phyloP scores from a whole-genome alignment of 1,284 basidiomycete species.

The Apiotrichum sp. region DNA sequence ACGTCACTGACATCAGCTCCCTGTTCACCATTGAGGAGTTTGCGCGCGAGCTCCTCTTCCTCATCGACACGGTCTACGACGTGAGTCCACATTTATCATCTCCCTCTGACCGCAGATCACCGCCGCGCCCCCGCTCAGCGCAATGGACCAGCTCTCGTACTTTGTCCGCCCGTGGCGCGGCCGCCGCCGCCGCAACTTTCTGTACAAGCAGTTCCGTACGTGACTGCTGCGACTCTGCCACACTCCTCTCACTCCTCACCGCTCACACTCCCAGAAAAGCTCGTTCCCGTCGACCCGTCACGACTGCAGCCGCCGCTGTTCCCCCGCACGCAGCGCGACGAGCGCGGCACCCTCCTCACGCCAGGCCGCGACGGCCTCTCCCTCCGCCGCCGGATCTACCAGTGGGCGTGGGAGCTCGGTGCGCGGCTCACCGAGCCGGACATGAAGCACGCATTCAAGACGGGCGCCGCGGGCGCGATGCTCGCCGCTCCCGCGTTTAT shows the following conservation, averaged over 20 bases:
- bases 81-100: conserved; percentile 11
- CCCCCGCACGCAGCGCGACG: conserved; percentile 73
- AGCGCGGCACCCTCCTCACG: conserved; percentile 75
- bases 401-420: conserved; percentile 68
- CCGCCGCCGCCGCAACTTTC: conserved; percentile 7
- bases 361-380: conserved; percentile 59
- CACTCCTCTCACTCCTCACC: background rate
- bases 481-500: conserved; percentile 82
- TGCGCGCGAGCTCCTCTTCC: conserved; percentile 67
- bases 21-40: conserved; percentile 92
- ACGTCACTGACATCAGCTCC: conserved; percentile 59
- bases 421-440: conserved; percentile 66
- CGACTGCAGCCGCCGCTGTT: conserved; percentile 60
- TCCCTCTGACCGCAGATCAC: conserved; percentile 27
- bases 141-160: conserved; percentile 29
- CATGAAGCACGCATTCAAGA: conserved; percentile 81
- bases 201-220: conserved; percentile 42
- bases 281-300: conserved; percentile 57
- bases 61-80: conserved; percentile 72
- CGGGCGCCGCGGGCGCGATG: conserved; percentile 59
- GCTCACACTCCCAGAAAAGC: conserved; percentile 52
- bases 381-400: conserved; percentile 51
- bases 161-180: conserved; percentile 16
- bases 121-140: conserved; percentile 21
- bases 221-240: background rate